phyloP scores from a whole-genome alignment of 305 asterid species.

The Solanum hybrid region DNA sequence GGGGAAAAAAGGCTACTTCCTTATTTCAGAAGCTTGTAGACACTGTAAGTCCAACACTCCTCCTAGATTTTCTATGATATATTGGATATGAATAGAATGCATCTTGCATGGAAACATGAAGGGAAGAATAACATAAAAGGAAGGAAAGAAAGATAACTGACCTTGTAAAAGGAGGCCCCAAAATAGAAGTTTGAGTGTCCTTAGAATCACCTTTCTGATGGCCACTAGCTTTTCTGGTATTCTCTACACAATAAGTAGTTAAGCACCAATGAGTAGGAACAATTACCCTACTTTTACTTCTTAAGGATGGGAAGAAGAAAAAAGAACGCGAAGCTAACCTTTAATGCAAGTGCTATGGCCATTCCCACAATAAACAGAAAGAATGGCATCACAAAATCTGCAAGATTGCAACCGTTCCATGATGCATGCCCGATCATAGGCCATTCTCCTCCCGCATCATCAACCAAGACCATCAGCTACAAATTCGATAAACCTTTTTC shows the following conservation, averaged over 20 bases:
- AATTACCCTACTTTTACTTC: neutral
- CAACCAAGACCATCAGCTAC: slow-evolving; percentile 70
- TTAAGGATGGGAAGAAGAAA: neutral
- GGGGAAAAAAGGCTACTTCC: neutral
- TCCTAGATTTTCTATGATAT: neutral
- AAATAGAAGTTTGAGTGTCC: slow-evolving; percentile 61
- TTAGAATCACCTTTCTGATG: slow-evolving; percentile 43
- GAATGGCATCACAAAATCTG: slow-evolving; percentile 86
- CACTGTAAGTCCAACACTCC: neutral
- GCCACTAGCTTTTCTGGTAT: slow-evolving; percentile 34
- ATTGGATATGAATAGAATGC: neutral
- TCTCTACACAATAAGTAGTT: slow-evolving; percentile 22
- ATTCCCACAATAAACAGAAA: slow-evolving; percentile 71
- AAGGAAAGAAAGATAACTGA: slow-evolving; percentile 13
- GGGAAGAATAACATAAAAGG: neutral
- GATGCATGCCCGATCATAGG: slow-evolving; percentile 72
- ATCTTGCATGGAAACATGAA: neutral
- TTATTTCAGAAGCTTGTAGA: neutral
- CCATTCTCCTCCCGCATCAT: slow-evolving; percentile 80
- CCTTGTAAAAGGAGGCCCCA: slow-evolving; percentile 82
- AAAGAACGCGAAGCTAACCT: slow-evolving; percentile 22
- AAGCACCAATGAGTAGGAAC: neutral
- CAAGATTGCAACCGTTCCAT: slow-evolving; percentile 79
- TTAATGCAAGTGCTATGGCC: slow-evolving; percentile 64
- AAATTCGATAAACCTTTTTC: neutral